phyloP scores from a whole-genome alignment of 257 asterid species.

The Scutellaria minor region DNA sequence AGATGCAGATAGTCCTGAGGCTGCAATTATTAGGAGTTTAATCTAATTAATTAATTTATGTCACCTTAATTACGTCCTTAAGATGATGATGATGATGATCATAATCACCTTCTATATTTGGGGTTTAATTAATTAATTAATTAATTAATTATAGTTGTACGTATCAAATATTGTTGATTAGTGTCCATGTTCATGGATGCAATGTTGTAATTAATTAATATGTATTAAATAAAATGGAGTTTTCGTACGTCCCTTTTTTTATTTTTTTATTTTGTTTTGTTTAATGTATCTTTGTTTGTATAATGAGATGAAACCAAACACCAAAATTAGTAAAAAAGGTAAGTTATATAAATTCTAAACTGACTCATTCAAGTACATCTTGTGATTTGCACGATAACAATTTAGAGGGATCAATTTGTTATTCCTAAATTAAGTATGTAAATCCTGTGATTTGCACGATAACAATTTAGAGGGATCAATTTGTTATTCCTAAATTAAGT shows the following conservation, averaged over 20 bases:
- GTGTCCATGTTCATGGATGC: constrained; percentile 33
- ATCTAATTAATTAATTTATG: constrained; percentile 34
- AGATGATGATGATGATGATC: no score
- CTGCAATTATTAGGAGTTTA: constrained; percentile 89
- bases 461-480: no score
- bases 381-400: no score
- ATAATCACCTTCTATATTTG: background rate
- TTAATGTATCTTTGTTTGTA: background rate
- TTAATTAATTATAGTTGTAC: background rate
- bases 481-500: no score
- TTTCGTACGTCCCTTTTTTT: background rate
- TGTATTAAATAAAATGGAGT: constrained; percentile 25
- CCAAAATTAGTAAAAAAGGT: no score
- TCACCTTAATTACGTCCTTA: background rate
- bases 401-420: no score
- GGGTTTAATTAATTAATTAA: background rate
- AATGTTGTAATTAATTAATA: constrained; percentile 32
- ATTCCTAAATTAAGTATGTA: no score
- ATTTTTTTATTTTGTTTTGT: background rate
- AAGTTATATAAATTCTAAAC: no score
- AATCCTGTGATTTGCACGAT: no score
- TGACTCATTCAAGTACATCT: no score
- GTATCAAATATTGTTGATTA: constrained; percentile 2
- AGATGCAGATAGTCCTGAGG: constrained; percentile 88
- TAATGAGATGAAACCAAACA: no score